Evolutionary conservation across 2,329 filamentous ascomycete species (phyloP).

Genomic region (Apiospora hydei): DNA sequence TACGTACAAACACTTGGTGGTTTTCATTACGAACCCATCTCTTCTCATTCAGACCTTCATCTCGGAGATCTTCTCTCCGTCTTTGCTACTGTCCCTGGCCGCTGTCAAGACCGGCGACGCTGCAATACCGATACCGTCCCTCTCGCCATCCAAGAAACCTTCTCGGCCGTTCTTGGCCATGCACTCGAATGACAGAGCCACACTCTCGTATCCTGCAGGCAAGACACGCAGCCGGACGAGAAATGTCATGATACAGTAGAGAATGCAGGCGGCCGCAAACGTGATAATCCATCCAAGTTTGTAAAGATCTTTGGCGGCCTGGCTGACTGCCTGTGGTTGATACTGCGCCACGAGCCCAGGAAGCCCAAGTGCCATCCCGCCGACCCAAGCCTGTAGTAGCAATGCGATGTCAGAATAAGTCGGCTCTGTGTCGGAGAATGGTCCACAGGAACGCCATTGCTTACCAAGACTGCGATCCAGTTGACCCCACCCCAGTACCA

Average conservation of each 20-base stretch:
- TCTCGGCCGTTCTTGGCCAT: slow-evolving; percentile 25
- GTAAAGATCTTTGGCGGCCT: slow-evolving; percentile 42
- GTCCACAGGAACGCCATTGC: neutral
- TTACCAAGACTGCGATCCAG: slow-evolving; percentile 37
- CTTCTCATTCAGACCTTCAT: neutral
- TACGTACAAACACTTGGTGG: neutral
- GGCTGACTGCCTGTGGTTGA: slow-evolving; percentile 40
- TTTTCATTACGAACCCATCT: neutral
- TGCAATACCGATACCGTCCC: neutral
- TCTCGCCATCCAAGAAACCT: slow-evolving; percentile 25
- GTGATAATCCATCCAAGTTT: slow-evolving; percentile 39
- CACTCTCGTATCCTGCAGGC: slow-evolving; percentile 22
- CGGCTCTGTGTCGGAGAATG: neutral
- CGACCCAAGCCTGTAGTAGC: slow-evolving; percentile 31
- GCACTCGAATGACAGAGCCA: slow-evolving; percentile 21
- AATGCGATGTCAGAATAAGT: neutral
- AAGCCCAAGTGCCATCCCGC: slow-evolving; percentile 40
- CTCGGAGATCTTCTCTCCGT: neutral
- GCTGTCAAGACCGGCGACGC: slow-evolving; percentile 17
- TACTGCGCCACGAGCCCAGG: slow-evolving; percentile 43
- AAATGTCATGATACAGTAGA: slow-evolving; percentile 17
- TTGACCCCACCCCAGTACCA: slow-evolving; percentile 43
- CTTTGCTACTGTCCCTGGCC: neutral
- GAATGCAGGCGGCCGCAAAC: slow-evolving; percentile 18
- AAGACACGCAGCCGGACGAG: slow-evolving; percentile 5